A percentile compares a stretch with the other conserved stretches of the same genome.
Evolutionary conservation across 768 basidiomycete genomes (phyloP).

Genomic region (Lactarius tabidus): DNA sequence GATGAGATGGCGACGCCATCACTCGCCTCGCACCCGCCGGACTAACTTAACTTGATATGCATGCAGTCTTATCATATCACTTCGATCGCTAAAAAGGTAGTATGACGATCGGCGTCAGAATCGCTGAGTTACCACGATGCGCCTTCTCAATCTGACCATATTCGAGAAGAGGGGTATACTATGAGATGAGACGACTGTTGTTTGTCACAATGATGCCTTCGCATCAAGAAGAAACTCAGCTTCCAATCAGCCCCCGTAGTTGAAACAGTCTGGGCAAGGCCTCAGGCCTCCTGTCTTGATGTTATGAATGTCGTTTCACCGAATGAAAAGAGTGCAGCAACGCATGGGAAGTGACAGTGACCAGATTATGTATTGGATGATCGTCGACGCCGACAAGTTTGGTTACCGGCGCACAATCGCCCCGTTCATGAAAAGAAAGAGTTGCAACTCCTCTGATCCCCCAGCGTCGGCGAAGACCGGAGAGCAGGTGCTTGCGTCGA

Average conservation of each 20-base stretch:
- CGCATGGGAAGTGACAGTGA: not conserved
- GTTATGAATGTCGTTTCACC: slow-evolving; percentile 10
- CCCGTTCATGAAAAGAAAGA: not conserved
- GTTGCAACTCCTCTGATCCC: not conserved
- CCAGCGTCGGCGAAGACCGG: not conserved
- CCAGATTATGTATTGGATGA: not conserved
- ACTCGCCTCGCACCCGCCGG: not conserved
- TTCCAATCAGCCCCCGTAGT: not conserved
- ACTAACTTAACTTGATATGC: not conserved
- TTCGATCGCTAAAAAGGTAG: not conserved
- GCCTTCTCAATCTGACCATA: not conserved
- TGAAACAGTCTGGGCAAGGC: not conserved
- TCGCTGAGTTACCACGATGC: not conserved
- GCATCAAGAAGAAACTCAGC: slow-evolving; percentile 3
- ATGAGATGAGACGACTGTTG: not conserved
- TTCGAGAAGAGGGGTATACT: not conserved
- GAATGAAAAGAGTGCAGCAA: not conserved
- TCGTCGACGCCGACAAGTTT: slow-evolving; percentile 7
- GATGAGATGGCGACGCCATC: not conserved
- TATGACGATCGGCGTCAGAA: not conserved
- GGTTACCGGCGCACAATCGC: not conserved
- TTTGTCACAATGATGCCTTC: not conserved
- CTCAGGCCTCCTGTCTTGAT: not conserved
- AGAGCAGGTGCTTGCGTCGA: slow-evolving; percentile 13
- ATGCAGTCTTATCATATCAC: not conserved